Evolutionary conservation across 768 basidiomycete species (phyloP), one percentile per base, ranked within the genome.

Genomic region (Suillus sp.): DNA sequence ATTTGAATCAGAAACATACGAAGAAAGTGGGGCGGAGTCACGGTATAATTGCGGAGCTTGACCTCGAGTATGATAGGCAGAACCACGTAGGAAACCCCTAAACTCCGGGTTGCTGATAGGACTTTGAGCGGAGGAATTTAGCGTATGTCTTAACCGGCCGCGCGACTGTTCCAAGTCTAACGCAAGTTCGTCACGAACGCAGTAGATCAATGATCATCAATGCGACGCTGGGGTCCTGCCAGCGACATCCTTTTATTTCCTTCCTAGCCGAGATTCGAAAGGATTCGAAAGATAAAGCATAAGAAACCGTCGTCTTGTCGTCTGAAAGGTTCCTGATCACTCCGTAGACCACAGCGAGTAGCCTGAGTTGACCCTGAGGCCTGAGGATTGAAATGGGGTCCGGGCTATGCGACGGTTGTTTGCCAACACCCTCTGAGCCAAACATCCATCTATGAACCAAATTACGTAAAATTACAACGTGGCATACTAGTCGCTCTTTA

Each of bases 391-490:
- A 14, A 40, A 40, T 16, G 1, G 2, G 34, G 34, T 35, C 11
- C 11, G 11, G 37, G 37, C 37, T 38, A 6, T 40, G 43, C 14
- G 13, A 7, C 25, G 27, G 48, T 27, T 27, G 48, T 27, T 50
- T 50, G 48, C 16, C 25, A 16, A 27, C 47, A 25, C 13, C 48
- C 16, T 50, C 51, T n/a, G 30, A 34, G 20, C 11, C 51, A 53
- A 53, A 53, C 50, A 53, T 32, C 9, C 27, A 48, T 48, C 13
- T 22, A 45, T 45, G 47, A 30, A 51, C 50, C 50, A 20, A 51
- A 30, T 51, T 11, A 47, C n/a, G n/a, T n/a, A n/a, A 47, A 16
- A 30, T 18, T 50, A 16, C 48, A 50, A 50, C 14, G 48, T 53
- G 9, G 32, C 30, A 20, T 32, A 4, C n/a, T n/a, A n/a, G n/a